phyloP scores from a whole-genome alignment of 2,329 filamentous ascomycete genomes.

The Beauveria caledonica region DNA sequence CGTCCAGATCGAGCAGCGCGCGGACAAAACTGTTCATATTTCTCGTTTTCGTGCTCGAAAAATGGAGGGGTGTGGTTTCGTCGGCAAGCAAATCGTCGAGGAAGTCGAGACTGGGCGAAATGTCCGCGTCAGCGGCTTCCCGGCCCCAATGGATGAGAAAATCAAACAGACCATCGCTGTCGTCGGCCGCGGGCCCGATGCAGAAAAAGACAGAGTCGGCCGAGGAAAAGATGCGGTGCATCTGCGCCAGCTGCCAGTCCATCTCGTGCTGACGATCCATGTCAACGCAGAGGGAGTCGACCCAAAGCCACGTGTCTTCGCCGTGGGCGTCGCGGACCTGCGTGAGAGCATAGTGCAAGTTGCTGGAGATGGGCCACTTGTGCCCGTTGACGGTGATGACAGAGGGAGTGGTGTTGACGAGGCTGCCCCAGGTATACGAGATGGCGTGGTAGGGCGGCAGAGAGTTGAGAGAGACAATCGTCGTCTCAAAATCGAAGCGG shows the following conservation, averaged over 20 bases:
- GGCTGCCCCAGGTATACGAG: background rate
- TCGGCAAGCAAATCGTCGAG: background rate
- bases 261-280: background rate
- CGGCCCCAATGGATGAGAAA: background rate
- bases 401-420: background rate
- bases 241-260: background rate
- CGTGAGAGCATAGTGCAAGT: background rate
- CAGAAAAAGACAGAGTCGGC: background rate
- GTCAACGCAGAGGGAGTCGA: background rate
- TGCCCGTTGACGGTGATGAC: background rate
- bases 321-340: background rate
- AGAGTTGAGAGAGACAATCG: background rate
- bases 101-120: background rate
- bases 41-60: no score
- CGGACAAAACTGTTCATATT: background rate
- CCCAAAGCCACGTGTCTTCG: background rate
- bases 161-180: background rate
- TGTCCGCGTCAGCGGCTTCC: background rate
- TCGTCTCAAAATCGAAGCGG: background rate
- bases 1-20: background rate
- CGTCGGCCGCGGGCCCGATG: background rate
- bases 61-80: no score
- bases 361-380: background rate
- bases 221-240: background rate
- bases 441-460: background rate